phyloP scores from a whole-genome alignment of 192 early-diverging fungal species.

The Mortierella antarctica region DNA sequence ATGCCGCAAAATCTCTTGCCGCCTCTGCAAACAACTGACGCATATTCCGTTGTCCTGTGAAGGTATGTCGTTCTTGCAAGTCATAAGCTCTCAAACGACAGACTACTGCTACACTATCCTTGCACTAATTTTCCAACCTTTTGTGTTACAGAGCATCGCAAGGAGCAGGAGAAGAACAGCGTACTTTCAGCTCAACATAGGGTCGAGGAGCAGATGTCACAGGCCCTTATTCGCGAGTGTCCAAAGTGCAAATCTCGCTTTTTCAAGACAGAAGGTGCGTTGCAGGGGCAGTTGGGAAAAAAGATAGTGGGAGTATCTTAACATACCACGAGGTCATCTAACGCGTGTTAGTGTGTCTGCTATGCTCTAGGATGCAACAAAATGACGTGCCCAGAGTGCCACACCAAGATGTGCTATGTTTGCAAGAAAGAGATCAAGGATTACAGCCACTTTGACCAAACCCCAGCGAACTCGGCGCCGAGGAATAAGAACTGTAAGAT shows the following conservation, averaged over 20 bases:
- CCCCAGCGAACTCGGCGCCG: constrained; percentile 22
- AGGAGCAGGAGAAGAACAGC: constrained; percentile 53
- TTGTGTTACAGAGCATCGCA: constrained; percentile 32
- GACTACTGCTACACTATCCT: not conserved
- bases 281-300: not conserved
- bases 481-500: constrained; percentile 18
- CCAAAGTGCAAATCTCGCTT: constrained; percentile 60
- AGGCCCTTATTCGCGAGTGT: constrained; percentile 65
- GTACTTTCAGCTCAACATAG: constrained; percentile 56
- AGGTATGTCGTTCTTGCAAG: constrained; percentile 18
- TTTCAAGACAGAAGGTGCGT: constrained; percentile 53
- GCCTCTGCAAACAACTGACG: constrained; percentile 58
- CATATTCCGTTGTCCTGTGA: constrained; percentile 67
- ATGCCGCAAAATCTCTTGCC: constrained; percentile 61
- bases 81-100: not conserved
- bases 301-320: not conserved
- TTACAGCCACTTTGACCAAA: constrained; percentile 62
- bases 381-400: constrained; percentile 64
- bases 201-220: constrained; percentile 67
- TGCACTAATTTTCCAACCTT: not conserved
- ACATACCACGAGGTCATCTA: constrained; percentile 4
- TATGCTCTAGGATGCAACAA: constrained; percentile 60
- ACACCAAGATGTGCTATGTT: constrained; percentile 58
- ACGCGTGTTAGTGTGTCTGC: constrained; percentile 14
- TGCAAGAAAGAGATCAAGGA: constrained; percentile 60